phyloP scores from a whole-genome alignment of 2,329 filamentous ascomycete species.

The Hyphodiscus sp. region DNA sequence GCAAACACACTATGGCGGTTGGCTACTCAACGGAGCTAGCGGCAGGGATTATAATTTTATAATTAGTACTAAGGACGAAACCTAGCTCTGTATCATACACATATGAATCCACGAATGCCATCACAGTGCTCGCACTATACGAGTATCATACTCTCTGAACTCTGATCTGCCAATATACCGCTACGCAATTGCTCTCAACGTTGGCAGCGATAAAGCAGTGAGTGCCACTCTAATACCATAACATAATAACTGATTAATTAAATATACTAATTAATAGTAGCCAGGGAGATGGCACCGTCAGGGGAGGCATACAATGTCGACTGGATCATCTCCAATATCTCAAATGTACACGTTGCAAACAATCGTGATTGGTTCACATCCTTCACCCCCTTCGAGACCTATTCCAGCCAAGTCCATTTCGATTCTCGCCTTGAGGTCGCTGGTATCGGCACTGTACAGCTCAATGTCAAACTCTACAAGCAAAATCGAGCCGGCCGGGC shows the following conservation, averaged over 20 bases:
- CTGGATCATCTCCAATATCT: neutral
- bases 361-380: constrained; percentile 6
- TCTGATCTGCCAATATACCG: too few species aligned
- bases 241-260: neutral
- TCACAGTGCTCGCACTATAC: too few species aligned
- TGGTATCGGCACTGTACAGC: constrained; percentile 8
- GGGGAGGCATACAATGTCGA: neutral
- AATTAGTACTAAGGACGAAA: too few species aligned
- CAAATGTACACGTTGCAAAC: constrained; percentile 1
- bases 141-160: too few species aligned
- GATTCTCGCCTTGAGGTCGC: neutral
- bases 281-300: neutral
- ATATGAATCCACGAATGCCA: too few species aligned
- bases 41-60: too few species aligned
- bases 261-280: neutral
- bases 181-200: too few species aligned
- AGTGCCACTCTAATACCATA: neutral
- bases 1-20: too few species aligned
- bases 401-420: neutral
- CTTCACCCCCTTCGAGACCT: constrained; percentile 6
- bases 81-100: too few species aligned
- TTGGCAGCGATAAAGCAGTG: too few species aligned
- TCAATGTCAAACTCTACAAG: constrained; percentile 1
- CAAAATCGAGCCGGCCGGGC: neutral
- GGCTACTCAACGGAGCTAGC: too few species aligned